Base-by-base conservation (phyloP, 805 yeast species). In the Spathaspora sp. region DNA sequence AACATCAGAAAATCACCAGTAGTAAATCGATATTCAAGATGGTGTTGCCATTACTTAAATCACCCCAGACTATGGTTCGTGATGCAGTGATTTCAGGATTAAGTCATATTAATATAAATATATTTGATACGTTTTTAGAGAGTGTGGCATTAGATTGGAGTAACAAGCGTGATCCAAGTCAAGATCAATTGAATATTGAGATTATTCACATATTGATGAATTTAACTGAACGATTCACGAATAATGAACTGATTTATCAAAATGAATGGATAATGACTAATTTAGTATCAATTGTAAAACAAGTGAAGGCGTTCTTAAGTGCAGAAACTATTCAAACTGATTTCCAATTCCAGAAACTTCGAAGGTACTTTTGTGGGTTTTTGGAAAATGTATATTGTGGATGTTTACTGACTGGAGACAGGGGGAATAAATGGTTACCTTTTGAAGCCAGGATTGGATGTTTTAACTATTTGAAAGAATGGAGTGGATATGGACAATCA, bases 1-100 rank as follows among this genome's bases (percentile, higher is more conserved):
- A 90, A 60, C 96, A 89, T 59, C 96, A 91, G 63, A 87, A 89
- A 48, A 92, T 94, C 50, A 92, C 96, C 1, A 89, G 97, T 54
- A 97, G 97, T 0, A 85, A 86, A 53, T 86, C 96, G 0, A 85
- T 94, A 2, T 94, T 94, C 70, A 80, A 86, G 51, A 84, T 94
- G 86, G 92, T 90, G 0, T 73, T 90, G 39, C 97, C 97, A 0
- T 72, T 94, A 28, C 67, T 94, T 46, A 84, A 81, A 28, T 83
- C 91, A 0, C 82, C 83, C 1, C 89, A 88, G 53, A 76, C 79
- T 2, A 74, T 83, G 56, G 81, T 94, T 8, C 76, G 89, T 54
- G 97, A 92, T 56, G 94, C 97, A 0, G 83, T 92, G 14, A 90
- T 91, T n/a, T 73, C 86, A 1, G 98, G 98, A 0, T 68, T 96